A percentile compares a stretch with the other conserved stretches of the same genome.
Conservation (phyloP, 768 basidiomycete species). For the Psilocybe tampanensis region DNA sequence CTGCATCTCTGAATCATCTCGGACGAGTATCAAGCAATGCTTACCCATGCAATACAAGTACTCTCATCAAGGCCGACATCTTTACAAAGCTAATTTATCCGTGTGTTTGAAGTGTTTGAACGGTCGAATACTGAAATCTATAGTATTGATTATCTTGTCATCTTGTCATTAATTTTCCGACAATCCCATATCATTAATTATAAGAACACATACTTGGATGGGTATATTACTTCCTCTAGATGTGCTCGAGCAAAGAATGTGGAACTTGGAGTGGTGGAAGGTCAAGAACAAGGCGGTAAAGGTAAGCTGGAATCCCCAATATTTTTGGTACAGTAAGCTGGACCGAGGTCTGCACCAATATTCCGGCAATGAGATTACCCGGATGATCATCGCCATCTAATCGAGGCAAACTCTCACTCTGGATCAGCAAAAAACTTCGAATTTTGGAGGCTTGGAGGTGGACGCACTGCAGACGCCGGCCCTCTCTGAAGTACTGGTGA, state of each 20-base stretch:
- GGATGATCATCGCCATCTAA: background rate
- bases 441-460: no score
- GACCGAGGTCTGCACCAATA: background rate
- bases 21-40: constrained; percentile 3
- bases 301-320: background rate
- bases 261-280: no score
- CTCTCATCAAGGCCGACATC: constrained; percentile 11
- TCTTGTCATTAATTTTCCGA: background rate
- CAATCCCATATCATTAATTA: background rate
- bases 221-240: no score
- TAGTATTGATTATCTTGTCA: background rate
- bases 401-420: background rate
- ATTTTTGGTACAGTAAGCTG: background rate
- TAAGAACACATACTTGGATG: no score
- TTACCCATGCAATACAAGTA: constrained; percentile 40
- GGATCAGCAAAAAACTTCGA: background rate
- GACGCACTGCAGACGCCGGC: no score
- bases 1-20: background rate
- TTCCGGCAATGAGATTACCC: constrained; percentile 8
- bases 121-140: background rate
- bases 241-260: no score
- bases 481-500: no score
- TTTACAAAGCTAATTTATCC: background rate
- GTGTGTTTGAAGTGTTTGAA: background rate
- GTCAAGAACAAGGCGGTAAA: no score